Conservation (phyloP, 768 basidiomycete genomes). For the Grammothele lineata region DNA sequence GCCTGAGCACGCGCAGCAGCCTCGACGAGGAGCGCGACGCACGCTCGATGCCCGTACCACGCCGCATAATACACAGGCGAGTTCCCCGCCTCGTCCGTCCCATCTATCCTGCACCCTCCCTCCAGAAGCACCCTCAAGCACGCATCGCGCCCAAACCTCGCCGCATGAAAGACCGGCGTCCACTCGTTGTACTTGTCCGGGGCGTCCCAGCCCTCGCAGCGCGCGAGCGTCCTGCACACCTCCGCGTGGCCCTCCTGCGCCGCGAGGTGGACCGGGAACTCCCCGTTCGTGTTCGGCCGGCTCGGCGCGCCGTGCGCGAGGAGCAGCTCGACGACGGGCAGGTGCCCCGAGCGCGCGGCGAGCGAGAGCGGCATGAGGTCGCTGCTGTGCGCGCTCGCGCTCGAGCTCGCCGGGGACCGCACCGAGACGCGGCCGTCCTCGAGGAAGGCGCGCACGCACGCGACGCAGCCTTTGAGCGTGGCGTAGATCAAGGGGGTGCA, state of each 20-base stretch:
- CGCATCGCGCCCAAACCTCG: conserved; percentile 73
- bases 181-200: conserved; percentile 98
- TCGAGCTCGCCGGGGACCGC: conserved; percentile 49
- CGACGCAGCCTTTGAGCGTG: conserved; percentile 77
- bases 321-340: conserved; percentile 75
- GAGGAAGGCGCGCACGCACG: conserved; percentile 80
- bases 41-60: conserved; percentile 86
- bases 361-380: conserved; percentile 86
- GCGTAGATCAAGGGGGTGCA: conserved; percentile 94
- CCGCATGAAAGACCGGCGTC: conserved; percentile 96
- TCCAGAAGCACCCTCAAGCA: conserved; percentile 78
- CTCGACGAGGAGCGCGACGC: conserved; percentile 56
- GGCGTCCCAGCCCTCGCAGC: conserved; percentile 74
- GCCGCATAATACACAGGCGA: conserved; percentile 91
- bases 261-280: conserved; percentile 94
- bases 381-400: no score
- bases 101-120: conserved; percentile 73
- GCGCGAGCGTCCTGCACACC: conserved; percentile 75
- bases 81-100: conserved; percentile 80
- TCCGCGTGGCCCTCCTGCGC: conserved; percentile 86
- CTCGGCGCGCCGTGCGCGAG: conserved; percentile 74
- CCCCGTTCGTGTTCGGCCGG: conserved; percentile 88
- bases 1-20: conserved; percentile 24
- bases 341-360: conserved; percentile 86
- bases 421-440: conserved; percentile 63